These are phyloP conservation scores for Penicillium sp. DNA, from an alignment of 2,329 filamentous ascomycete species.

Conservation along the genomic window DNA sequence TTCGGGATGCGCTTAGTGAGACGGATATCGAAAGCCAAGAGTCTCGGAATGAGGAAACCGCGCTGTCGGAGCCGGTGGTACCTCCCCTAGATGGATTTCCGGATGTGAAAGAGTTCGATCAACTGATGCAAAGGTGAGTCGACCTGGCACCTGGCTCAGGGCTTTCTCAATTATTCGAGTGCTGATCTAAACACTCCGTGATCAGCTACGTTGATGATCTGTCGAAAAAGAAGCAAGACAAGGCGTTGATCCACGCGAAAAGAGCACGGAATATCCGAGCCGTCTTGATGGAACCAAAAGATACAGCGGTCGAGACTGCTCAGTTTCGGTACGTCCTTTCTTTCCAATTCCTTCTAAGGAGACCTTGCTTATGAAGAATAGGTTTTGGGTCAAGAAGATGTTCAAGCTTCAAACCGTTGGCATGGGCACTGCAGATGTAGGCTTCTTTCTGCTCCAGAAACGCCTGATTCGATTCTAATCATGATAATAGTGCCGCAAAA, in stretches of 20 bases:
- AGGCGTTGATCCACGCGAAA: slow-evolving; percentile 47
- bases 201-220: slow-evolving; percentile 47
- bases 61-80: slow-evolving; percentile 43
- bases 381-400: slow-evolving; percentile 53
- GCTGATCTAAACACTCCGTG: background rate
- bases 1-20: slow-evolving; percentile 34
- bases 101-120: slow-evolving; percentile 44
- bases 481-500: slow-evolving; percentile 32
- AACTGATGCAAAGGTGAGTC: slow-evolving; percentile 42
- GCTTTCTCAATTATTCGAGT: background rate
- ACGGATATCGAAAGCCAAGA: slow-evolving; percentile 43
- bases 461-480: background rate
- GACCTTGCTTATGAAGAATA: slow-evolving; percentile 17
- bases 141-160: no score
- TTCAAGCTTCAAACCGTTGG: slow-evolving; percentile 45
- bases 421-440: slow-evolving; percentile 37
- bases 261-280: slow-evolving; percentile 46
- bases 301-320: slow-evolving; percentile 48
- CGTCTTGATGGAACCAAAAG: slow-evolving; percentile 47
- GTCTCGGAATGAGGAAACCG: slow-evolving; percentile 40
- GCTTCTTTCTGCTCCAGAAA: no score
- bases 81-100: slow-evolving; percentile 44
- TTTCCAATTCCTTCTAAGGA: background rate
- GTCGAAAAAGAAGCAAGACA: slow-evolving; percentile 50
- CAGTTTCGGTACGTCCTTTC: slow-evolving; percentile 42